A percentile compares a stretch with the other conserved stretches of the same genome.
These are phyloP conservation scores for Botrytis porri DNA, from an alignment of 2,329 filamentous ascomycete genomes.

Conservation along the genomic window DNA sequence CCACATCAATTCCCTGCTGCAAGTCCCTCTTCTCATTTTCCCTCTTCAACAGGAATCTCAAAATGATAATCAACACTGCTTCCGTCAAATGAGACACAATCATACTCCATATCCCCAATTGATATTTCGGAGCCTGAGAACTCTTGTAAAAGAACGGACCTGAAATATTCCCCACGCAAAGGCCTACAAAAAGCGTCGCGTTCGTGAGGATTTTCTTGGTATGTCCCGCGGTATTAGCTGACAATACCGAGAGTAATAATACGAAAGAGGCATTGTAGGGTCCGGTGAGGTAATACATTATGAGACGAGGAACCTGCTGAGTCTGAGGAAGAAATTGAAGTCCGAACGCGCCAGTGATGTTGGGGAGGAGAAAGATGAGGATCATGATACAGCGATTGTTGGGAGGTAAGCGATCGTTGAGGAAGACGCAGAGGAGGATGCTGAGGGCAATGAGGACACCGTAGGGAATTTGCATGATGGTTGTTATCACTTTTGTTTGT, in stretches of 20 bases:
- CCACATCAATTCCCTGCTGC: not conserved
- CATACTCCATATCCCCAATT: slow-evolving; percentile 11
- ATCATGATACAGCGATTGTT: slow-evolving; percentile 35
- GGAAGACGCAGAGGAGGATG: slow-evolving; percentile 39
- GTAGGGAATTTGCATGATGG: slow-evolving; percentile 53
- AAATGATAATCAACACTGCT: not conserved
- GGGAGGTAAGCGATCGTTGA: slow-evolving; percentile 50
- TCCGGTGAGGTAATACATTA: slow-evolving; percentile 47
- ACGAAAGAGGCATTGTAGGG: slow-evolving; percentile 26
- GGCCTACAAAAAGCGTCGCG: slow-evolving; percentile 45
- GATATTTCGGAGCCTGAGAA: not conserved
- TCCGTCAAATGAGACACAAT: slow-evolving; percentile 6
- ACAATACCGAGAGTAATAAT: slow-evolving; percentile 44
- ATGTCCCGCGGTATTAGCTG: slow-evolving; percentile 57
- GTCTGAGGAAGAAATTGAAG: slow-evolving; percentile 43
- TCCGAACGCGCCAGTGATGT: slow-evolving; percentile 52
- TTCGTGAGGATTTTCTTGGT: slow-evolving; percentile 48
- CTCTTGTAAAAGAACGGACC: slow-evolving; percentile 36
- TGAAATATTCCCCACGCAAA: slow-evolving; percentile 51
- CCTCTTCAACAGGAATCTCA: not conserved
- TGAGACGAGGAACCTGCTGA: slow-evolving; percentile 46
- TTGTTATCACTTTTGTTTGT: slow-evolving; percentile 43
- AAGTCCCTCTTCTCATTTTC: slow-evolving; percentile 8
- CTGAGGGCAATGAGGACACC: slow-evolving; percentile 58
- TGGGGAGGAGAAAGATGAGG: slow-evolving; percentile 53